Base-by-base conservation (phyloP, 805 yeast species). In the Yamadazyma sp. region DNA sequence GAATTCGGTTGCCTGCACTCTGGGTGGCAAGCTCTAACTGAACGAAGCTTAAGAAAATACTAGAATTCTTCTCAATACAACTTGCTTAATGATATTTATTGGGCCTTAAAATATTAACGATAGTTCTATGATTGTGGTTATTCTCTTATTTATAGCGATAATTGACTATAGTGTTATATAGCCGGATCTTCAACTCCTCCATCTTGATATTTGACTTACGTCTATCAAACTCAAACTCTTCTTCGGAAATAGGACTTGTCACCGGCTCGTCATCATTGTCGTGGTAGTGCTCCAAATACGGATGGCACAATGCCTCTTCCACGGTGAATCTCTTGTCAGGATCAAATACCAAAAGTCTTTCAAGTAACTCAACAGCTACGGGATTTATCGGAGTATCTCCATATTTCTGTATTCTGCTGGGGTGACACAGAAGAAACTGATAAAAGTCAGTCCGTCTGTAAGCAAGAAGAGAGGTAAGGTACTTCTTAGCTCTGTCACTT, bases 291-390 rank as follows among this genome's bases (percentile, higher is more conserved):
- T 80, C 72, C 38, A 93, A 64, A 57, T 91, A 93, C 6, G 96
- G 96, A 62, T 93, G 99, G 43, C 71, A 73, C 35, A 93, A 68
- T 0, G 98, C 97, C 49, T 88, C 84, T 41, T 84, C 88, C 3
- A 90, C 98, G 0, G 89, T 80, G 39, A 90, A 83, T 60, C 99
- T 75, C 51, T 78, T 75, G 30, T 70, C 72, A 3, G 98, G 98
- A 57, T 91, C 95, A 47, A 93, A 74, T n/a, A 90, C 79, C 24
- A 93, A 71, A 84, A 93, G 77, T 48, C 70, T 76, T 38, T 80
- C 82, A 39, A 67, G 45, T 36, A 67, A 48, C 35, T 64, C 66
- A 8, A 62, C 39, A 1, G 61, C 66, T n/a, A 42, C 28, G 0
- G 58, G 57, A 38, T 57, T 55, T 5, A 59, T 47, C 2, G 45